These are phyloP conservation scores for Eucalyptus erythrocorys DNA, from an alignment of 345 rosid species.

Conservation along the genomic window DNA sequence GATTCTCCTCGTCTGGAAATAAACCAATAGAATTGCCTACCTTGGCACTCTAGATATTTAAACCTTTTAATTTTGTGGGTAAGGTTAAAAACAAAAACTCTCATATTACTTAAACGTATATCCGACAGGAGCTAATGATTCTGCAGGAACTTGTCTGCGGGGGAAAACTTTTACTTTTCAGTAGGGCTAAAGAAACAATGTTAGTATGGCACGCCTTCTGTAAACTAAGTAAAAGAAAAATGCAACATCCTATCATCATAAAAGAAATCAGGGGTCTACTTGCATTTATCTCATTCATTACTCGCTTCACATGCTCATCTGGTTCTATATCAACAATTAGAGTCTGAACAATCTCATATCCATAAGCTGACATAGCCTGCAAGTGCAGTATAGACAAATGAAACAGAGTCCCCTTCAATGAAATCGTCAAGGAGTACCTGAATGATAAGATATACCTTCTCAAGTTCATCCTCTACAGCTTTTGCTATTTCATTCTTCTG, in stretches of 20 bases:
- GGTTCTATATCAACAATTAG: constrained; percentile 73
- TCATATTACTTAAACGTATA: neutral
- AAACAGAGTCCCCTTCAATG: neutral
- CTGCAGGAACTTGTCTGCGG: neutral
- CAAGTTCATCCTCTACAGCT: constrained; percentile 49
- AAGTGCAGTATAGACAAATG: neutral
- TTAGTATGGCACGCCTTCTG: neutral
- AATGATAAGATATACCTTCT: constrained; percentile 36
- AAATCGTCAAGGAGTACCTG: neutral
- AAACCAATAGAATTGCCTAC: neutral
- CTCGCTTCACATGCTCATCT: constrained; percentile 61
- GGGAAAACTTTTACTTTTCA: neutral
- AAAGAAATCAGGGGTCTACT: constrained; percentile 7
- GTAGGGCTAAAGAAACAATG: neutral
- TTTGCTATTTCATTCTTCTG: constrained; percentile 55
- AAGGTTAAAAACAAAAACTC: neutral
- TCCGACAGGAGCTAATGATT: neutral
- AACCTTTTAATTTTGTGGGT: neutral
- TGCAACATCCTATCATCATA: neutral
- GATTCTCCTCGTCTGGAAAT: neutral
- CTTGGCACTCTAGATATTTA: neutral
- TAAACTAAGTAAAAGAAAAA: neutral
- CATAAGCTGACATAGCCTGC: constrained; percentile 75
- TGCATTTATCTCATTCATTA: constrained; percentile 76
- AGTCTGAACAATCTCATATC: constrained; percentile 71